Base-by-base conservation (phyloP, 2,329 filamentous ascomycete genomes). In the Coniochaeta hoffmannii region DNA sequence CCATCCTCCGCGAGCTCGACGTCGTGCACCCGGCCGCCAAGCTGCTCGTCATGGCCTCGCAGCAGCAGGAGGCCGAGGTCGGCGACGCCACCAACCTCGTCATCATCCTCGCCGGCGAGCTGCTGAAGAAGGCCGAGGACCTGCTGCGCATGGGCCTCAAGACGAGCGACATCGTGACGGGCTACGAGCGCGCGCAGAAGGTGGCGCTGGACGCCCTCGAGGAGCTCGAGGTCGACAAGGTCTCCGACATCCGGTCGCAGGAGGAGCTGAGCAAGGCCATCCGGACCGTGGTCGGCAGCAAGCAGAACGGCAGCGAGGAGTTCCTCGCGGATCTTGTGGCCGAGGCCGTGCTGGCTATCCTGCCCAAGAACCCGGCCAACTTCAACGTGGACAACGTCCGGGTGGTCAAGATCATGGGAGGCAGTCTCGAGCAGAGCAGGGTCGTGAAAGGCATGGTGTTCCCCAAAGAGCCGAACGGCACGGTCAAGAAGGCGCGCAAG, bases 371-470 rank as follows among this genome's bases (percentile, higher is more conserved):
- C 76, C 89, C 94, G 22, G 76, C 81, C 70, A 92, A 95, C 76
- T 99, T 99, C 82, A 99, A 97, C 74, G 91, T 99, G 61, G 94
- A 99, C 79, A 99, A 99, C 73, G 87, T 99, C 66, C 89, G 94
- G 58, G 95, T 99, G 57, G 95, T 99, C 65, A 99, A 99, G 82
- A 99, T 99, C 67, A 97, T 99, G 93, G 94, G 94, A 65, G 93
- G 94, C 61, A 91, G 88, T 70, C 77, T 99, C 68, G 90, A 95
- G 67, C 92, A 99, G 77, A 96, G 91, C 71, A 86, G 85, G 62
- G 93, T 99, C 14, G 88, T 99, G 58, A 95, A 89, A 80, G 94
- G 94, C 62, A 99, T 99, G 94, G 95, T 99, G 53, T 97, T 99
- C 70, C 87, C 90, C 66, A 88, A 95, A 69, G 89, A 96, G 73